phyloP scores from a whole-genome alignment of 1,284 basidiomycete species.

The Cryptococcus floricola region DNA sequence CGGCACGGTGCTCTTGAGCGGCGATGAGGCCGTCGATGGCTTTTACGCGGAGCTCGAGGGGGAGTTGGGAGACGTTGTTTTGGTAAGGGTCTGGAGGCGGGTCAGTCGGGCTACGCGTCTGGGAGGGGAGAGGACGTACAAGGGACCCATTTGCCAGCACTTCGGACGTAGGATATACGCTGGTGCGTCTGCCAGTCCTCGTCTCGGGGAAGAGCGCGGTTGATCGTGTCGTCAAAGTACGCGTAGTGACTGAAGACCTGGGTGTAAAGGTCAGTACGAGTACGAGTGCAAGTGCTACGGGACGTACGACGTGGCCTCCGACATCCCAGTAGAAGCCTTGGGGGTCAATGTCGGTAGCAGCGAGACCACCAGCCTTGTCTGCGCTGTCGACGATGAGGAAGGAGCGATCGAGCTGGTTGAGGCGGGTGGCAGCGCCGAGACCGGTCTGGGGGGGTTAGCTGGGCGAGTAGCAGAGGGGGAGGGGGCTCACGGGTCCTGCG shows the following conservation, averaged over 20 bases:
- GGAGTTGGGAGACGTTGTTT: constrained; percentile 55
- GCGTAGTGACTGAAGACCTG: constrained; percentile 48
- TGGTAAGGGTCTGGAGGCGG: constrained; percentile 38
- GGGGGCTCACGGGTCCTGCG: constrained; percentile 44
- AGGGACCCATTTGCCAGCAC: constrained; percentile 53
- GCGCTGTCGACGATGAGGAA: constrained; percentile 52
- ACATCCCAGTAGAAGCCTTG: constrained; percentile 58
- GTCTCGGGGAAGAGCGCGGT: constrained; percentile 52
- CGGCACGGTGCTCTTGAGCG: constrained; percentile 27
- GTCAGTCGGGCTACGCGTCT: background rate
- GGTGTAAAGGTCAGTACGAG: background rate
- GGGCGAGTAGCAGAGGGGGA: background rate
- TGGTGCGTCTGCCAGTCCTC: constrained; percentile 55
- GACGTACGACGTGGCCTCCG: constrained; percentile 54
- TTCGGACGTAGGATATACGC: constrained; percentile 55
- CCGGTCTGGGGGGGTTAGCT: constrained; percentile 41
- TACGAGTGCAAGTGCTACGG: background rate
- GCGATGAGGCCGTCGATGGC: constrained; percentile 56
- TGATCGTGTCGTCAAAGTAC: constrained; percentile 54
- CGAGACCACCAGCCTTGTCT: constrained; percentile 53
- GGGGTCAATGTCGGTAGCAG: constrained; percentile 52
- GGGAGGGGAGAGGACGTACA: constrained; percentile 29
- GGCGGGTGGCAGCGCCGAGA: constrained; percentile 54
- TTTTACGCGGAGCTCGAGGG: constrained; percentile 52
- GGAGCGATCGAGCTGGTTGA: constrained; percentile 50